Base-by-base conservation (phyloP, 495 filamentous ascomycete species). In the Penicillium macrosclerotiorum region DNA sequence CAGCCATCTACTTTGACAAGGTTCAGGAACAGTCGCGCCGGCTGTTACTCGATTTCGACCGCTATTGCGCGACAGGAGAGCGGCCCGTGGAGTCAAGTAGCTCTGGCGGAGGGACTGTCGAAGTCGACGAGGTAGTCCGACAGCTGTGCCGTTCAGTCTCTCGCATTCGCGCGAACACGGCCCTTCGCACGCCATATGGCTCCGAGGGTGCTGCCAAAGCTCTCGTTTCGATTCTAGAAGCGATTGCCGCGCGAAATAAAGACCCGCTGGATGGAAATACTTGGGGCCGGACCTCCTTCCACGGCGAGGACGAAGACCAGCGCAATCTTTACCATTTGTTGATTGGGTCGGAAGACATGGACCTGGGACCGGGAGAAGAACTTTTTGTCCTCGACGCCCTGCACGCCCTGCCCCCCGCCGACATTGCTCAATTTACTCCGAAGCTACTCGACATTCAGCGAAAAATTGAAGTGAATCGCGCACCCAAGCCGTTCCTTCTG, bases 321-420 rank as follows among this genome's bases (percentile, higher is more conserved):
- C 73, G 73, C 45, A 80, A 78, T 42, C 55, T 80, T 7, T 78
- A 70, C 44, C 60, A 71, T 25, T 63, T 67, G 45, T 63, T 80
- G 13, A 73, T 80, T 30, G 72, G 73, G 5, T 57, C 60, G 11
- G 49, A 61, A 9, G 65, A 69, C 35, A 48, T 51, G 22, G 58
- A 66, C 29, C 57, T 61, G 27, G 61, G 52, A 16, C 38, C 53
- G 17, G 57, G 60, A 31, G 52, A 43, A 4, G 62, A 63, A 8
- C 61, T 61, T 23, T 77, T 78, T 39, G 59, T 76, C 12, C 47
- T 79, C 18, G 67, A 74, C 52, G 67, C 60, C 11, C 63, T 79
- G 11, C 64, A 64, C 24, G 25, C 57, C 8, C 57, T 76, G 6
- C 57, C 65, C 4, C 48, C 59, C 9, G 42, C 57, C 3, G 63